These are phyloP conservation scores for Blastocladiella britannica DNA, from an alignment of 192 early-diverging fungal genomes.

Conservation along the genomic window DNA sequence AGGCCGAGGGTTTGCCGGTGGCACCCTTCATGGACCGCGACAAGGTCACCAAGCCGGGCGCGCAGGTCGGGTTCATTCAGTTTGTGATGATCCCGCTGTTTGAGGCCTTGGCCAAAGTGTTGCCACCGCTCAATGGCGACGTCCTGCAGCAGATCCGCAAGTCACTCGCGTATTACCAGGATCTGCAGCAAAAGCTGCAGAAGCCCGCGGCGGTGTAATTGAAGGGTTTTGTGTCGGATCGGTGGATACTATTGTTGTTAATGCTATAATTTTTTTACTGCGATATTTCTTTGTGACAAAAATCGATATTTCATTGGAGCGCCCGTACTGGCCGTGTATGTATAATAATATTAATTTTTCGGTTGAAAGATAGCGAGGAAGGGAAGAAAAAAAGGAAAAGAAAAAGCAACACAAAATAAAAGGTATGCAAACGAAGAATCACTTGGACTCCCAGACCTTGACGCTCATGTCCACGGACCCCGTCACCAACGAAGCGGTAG, in stretches of 20 bases:
- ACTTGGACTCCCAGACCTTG: slow-evolving; percentile 54
- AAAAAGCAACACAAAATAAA: slow-evolving; percentile 2
- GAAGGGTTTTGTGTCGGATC: too few relatives aligned
- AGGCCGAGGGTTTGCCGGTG: slow-evolving; percentile 21
- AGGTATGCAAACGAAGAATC: slow-evolving; percentile 3
- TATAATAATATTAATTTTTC: too few relatives aligned
- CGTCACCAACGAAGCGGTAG: slow-evolving; percentile 55
- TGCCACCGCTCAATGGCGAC: slow-evolving; percentile 19
- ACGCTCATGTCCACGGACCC: slow-evolving; percentile 65
- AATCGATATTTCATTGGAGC: too few relatives aligned
- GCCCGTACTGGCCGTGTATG: too few relatives aligned
- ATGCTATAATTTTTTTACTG: too few relatives aligned
- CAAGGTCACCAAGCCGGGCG: slow-evolving; percentile 27
- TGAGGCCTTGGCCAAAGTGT: slow-evolving; percentile 18
- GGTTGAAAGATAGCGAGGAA: too few relatives aligned
- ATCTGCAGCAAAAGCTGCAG: slow-evolving; percentile 8
- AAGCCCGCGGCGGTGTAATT: neutral
- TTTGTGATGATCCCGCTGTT: slow-evolving; percentile 33
- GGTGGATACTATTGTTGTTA: too few relatives aligned
- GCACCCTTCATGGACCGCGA: slow-evolving; percentile 31
- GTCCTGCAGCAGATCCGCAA: slow-evolving; percentile 19
- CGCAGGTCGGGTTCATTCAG: slow-evolving; percentile 24
- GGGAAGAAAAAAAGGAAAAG: slow-evolving; percentile 1
- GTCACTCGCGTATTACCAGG: slow-evolving; percentile 24
- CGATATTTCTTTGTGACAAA: too few relatives aligned